Evolutionary conservation across 2,329 filamentous ascomycete genomes (phyloP).

Genomic region (Cladobotryum mycophilum): DNA sequence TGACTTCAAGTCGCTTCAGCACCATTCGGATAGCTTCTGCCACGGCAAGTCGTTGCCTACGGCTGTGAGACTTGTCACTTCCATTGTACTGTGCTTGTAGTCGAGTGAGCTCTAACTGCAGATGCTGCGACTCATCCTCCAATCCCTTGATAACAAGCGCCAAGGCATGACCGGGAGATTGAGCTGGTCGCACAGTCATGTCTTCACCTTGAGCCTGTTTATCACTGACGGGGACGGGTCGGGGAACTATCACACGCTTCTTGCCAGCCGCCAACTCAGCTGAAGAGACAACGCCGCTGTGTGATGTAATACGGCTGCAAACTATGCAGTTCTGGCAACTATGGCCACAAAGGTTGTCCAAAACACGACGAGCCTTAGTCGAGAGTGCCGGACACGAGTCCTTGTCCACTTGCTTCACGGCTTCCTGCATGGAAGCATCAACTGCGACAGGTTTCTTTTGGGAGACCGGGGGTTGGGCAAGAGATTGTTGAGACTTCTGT

Average conservation of each 20-base stretch:
- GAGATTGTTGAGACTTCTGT: constrained; percentile 20
- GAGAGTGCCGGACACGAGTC: constrained; percentile 43
- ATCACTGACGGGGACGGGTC: constrained; percentile 61
- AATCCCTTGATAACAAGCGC: constrained; percentile 78
- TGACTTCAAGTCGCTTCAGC: constrained; percentile 60
- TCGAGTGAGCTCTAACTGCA: constrained; percentile 62
- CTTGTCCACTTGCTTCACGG: constrained; percentile 20
- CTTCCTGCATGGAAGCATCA: constrained; percentile 17
- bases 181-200: constrained; percentile 57
- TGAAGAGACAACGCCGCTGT: constrained; percentile 32
- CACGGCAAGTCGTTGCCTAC: constrained; percentile 56
- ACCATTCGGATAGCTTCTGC: constrained; percentile 55
- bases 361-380: constrained; percentile 44
- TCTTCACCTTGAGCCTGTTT: constrained; percentile 46
- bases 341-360: constrained; percentile 49
- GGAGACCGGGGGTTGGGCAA: constrained; percentile 21
- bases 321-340: constrained; percentile 52
- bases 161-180: constrained; percentile 65
- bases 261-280: constrained; percentile 37
- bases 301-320: constrained; percentile 47
- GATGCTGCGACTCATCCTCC: constrained; percentile 70
- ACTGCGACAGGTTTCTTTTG: constrained; percentile 19
- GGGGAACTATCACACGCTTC: constrained; percentile 56
- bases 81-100: constrained; percentile 58
- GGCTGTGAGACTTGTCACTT: constrained; percentile 60